phyloP scores from a whole-genome alignment of 495 filamentous ascomycete species.

The Thozetella sp. region DNA sequence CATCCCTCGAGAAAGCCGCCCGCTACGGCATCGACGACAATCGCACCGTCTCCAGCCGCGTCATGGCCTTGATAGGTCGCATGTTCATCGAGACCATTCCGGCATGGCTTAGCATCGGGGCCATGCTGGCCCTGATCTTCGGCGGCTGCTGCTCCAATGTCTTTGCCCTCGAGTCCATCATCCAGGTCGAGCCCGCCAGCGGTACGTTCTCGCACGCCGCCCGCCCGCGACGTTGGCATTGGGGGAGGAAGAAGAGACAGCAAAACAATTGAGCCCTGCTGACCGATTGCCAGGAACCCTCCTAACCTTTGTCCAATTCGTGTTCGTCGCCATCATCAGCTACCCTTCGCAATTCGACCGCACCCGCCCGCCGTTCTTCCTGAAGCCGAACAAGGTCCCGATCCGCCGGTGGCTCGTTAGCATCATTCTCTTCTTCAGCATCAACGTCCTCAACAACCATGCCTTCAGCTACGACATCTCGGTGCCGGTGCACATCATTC shows the following conservation, averaged over 20 bases:
- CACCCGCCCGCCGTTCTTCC: constrained; percentile 61
- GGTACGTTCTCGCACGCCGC: constrained; percentile 36
- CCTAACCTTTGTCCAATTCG: constrained; percentile 92
- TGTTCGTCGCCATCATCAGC: constrained; percentile 77
- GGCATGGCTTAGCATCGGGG: constrained; percentile 64
- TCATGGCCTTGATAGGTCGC: constrained; percentile 54
- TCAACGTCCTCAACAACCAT: constrained; percentile 96
- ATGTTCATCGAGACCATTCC: constrained; percentile 65
- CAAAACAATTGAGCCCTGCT: constrained; percentile 4
- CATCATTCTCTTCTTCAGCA: constrained; percentile 86
- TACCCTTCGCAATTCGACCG: constrained; percentile 72
- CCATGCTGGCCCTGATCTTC: constrained; percentile 89
- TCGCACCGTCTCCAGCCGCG: constrained; percentile 51
- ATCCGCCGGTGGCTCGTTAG: constrained; percentile 83
- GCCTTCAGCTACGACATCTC: constrained; percentile 97
- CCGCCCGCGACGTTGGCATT: too few relatives aligned
- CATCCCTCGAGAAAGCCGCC: constrained; percentile 56
- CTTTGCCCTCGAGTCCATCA: constrained; percentile 92
- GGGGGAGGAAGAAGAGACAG: constrained; percentile 3
- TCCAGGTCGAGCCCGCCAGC: constrained; percentile 76
- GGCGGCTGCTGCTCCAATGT: constrained; percentile 99
- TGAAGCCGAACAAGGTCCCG: constrained; percentile 80
- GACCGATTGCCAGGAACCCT: constrained; percentile 64
- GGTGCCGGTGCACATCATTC: constrained; percentile 95
- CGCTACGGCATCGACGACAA: constrained; percentile 58